Evolutionary conservation across 495 filamentous ascomycete species (phyloP), one percentile per base, ranked within the genome.

Genomic region (Penicillium simplicissimum): DNA sequence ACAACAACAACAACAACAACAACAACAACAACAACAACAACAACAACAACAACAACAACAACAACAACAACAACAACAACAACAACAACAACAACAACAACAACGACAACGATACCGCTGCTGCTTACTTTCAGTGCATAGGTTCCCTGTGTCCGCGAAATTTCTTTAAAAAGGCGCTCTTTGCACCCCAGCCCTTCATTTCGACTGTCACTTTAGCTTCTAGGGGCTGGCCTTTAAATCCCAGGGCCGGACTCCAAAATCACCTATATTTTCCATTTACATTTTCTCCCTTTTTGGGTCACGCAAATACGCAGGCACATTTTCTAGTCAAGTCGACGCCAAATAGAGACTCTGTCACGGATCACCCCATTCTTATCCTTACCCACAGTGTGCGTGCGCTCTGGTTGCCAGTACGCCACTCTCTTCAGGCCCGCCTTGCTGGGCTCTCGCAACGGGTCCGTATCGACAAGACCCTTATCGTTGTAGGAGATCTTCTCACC

Each of bases 401-500:
- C 79, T 14, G 91, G 89, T 72, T 85, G 81, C 78, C 85, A 88
- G 66, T 87, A 83, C 13, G 77, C 82, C 19, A 91, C 79, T 60
- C 86, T 77, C 59, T 82, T 78, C 52, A 93, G 74, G 1, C 81
- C 83, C 31, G 66, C 68, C 33, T 77, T 63, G 52, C 71, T 79
- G 10, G 73, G 69, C 13, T 74, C 68, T 17, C 62, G 74, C 10
- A 81, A 71, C n/a, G 72, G 62, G 15, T 78, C 75, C 36, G 79
- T 70, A 38, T 82, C 67, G 57, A 88, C 77, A 36, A 69, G 35
- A 11, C 84, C 86, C 33, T 84, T 79, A 11, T 79, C 76, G 60
- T 84, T 75, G 74, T 92, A 92, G 4, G 76, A 66, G 13, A 92
- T 70, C n/a, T 85, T 78, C 58, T 83, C 80, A 6, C 90, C 89